Conservation (phyloP, 1,139 yeast species). For the Lodderomyces elongisporus region DNA sequence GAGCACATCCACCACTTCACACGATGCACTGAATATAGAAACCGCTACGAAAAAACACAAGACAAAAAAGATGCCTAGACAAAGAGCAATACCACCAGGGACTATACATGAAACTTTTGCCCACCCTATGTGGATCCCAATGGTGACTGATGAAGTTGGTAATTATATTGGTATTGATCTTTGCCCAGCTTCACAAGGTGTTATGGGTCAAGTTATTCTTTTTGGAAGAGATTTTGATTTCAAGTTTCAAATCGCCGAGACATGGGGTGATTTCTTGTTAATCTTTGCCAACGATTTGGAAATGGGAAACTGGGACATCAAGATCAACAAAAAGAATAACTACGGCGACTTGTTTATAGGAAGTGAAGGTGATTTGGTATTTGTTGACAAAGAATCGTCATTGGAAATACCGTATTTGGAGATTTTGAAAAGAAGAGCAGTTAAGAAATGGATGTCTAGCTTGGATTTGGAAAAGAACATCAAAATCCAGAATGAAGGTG, state of each 20-base stretch:
- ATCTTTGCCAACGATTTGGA: slow-evolving; percentile 82
- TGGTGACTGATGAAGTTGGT: slow-evolving; percentile 82
- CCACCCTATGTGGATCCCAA: slow-evolving; percentile 86
- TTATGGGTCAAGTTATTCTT: slow-evolving; percentile 76
- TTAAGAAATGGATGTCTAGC: slow-evolving; percentile 29
- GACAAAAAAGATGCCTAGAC: slow-evolving; percentile 41
- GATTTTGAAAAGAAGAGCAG: slow-evolving; percentile 42
- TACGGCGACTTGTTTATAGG: slow-evolving; percentile 55
- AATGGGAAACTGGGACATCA: slow-evolving; percentile 65
- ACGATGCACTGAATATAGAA: slow-evolving; percentile 5
- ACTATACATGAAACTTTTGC: slow-evolving; percentile 70
- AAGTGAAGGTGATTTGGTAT: slow-evolving; percentile 67
- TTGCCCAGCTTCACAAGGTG: slow-evolving; percentile 63
- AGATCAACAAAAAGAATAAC: slow-evolving; percentile 41
- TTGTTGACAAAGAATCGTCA: slow-evolving; percentile 43
- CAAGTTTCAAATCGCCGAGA: slow-evolving; percentile 70
- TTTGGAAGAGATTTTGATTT: slow-evolving; percentile 90
- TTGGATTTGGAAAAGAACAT: slow-evolving; percentile 14
- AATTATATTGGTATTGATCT: slow-evolving; percentile 87
- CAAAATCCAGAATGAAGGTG: no score
- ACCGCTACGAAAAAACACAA: slow-evolving; percentile 2
- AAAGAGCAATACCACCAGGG: slow-evolving; percentile 71
- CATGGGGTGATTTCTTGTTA: slow-evolving; percentile 81
- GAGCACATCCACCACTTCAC: slow-evolving; percentile 7
- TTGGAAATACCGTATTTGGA: slow-evolving; percentile 60